Evolutionary conservation across 805 yeast genomes (phyloP).

Genomic region (Myxozyma mucilagina): DNA sequence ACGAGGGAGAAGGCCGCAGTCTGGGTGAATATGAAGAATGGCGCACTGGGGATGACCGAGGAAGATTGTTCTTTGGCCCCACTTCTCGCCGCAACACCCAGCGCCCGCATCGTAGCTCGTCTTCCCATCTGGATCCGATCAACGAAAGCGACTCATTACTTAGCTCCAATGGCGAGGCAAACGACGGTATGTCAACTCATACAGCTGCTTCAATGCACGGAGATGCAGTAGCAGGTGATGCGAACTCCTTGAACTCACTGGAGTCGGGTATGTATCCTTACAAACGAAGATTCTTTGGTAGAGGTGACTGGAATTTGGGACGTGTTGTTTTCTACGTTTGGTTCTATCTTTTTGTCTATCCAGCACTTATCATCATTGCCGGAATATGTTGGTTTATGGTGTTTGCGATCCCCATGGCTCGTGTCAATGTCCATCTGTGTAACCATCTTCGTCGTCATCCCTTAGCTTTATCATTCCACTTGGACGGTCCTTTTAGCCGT

Average conservation of each 20-base stretch:
- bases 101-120: background rate
- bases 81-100: constrained; percentile 20
- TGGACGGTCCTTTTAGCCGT: constrained; percentile 41
- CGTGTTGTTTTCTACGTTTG: constrained; percentile 71
- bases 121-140: constrained; percentile 22
- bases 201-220: background rate
- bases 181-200: constrained; percentile 14
- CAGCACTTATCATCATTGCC: constrained; percentile 58
- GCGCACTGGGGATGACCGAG: constrained; percentile 75
- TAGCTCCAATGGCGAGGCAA: constrained; percentile 23
- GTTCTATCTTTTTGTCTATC: constrained; percentile 70
- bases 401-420: constrained; percentile 91
- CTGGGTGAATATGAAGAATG: constrained; percentile 69
- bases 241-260: constrained; percentile 11
- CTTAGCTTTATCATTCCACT: constrained; percentile 67
- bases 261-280: constrained; percentile 17
- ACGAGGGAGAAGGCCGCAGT: constrained; percentile 83
- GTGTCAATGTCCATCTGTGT: constrained; percentile 64
- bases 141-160: constrained; percentile 23
- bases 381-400: constrained; percentile 76
- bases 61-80: constrained; percentile 78
- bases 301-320: constrained; percentile 89
- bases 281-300: constrained; percentile 68
- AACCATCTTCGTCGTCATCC: constrained; percentile 89
- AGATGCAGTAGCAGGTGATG: background rate